Base-by-base conservation (phyloP, 2,329 filamentous ascomycete species). In the Cladosporium austrohemisphaericum region DNA sequence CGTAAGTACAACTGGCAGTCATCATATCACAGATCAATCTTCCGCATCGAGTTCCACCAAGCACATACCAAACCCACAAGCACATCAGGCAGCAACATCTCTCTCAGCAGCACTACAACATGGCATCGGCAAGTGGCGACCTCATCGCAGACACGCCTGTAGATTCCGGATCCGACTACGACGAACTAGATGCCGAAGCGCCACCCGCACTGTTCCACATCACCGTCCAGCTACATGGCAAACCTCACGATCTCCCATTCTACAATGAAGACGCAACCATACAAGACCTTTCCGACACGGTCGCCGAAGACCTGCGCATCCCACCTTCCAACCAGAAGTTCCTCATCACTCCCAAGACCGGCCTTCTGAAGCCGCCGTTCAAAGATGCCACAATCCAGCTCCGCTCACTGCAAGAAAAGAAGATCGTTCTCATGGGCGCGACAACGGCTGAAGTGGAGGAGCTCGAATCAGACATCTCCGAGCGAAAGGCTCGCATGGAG, bases 241-340 rank as follows among this genome's bases (percentile, higher is more conserved):
- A 73, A 41, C 66, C 71, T 1, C 67, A 80, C 55, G 65, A 67
- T 14, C 62, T 81, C 36, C 64, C 67, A 9, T 72, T 82, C 37
- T 60, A 76, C 13, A 44, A 68, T 28, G 48, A 57, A 49, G 65
- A 73, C 52, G 74, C 78, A 49, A 83, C 78, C 1, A 69, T 83
- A 25, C 60, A 67, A 38, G 71, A 86, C 58, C 77, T 88, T 29
- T 83, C 82, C 36, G 65, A 74, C 41, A 71, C 76, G 53, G 79
- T 88, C 57, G 72, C 78, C 50, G 64, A 69, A 35, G 65, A 68
- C 3, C 74, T 87, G 46, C 76, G 74, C 41, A 80, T 88, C 47
- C 83, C 84, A 0, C 65, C 69, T 0, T 64, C 72, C 8, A 82
- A 87, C 65, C 84, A 88, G 61, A 88, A 88, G 64, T 76, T 86